phyloP scores from a whole-genome alignment of 495 filamentous ascomycete genomes.

The Penicillium chermesinum region DNA sequence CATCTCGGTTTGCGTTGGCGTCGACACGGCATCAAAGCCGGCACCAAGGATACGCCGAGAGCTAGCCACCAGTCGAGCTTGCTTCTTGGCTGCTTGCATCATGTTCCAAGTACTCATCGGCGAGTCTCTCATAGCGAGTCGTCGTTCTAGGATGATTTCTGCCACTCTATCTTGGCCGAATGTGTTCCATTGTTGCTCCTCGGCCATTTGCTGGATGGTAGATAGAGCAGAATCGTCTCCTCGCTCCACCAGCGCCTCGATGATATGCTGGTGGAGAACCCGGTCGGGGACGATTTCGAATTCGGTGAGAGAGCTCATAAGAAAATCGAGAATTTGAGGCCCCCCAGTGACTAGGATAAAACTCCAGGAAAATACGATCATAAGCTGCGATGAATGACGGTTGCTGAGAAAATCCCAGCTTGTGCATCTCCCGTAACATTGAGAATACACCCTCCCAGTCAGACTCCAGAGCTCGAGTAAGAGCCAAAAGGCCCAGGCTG shows the following conservation, averaged over 20 bases:
- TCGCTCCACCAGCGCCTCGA: conserved; percentile 39
- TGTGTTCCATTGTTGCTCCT: conserved; percentile 31
- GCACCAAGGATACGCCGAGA: conserved; percentile 37
- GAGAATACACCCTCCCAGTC: conserved; percentile 40
- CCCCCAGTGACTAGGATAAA: conserved; percentile 35
- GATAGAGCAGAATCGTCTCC: conserved; percentile 28
- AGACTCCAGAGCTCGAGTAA: conserved; percentile 32
- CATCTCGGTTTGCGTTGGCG: conserved; percentile 1
- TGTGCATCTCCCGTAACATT: conserved; percentile 36
- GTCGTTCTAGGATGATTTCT: conserved; percentile 25
- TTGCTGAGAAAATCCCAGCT: conserved; percentile 26
- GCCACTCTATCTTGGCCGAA: conserved; percentile 26
- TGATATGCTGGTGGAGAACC: conserved; percentile 37
- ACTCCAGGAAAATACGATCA: conserved; percentile 43
- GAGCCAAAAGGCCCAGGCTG: conserved; percentile 35
- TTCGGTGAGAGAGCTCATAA: conserved; percentile 30
- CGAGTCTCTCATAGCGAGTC: conserved; percentile 26
- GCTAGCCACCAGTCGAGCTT: conserved; percentile 26
- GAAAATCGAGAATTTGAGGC: conserved; percentile 28
- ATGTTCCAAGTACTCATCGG: conserved; percentile 43
- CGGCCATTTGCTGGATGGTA: conserved; percentile 24
- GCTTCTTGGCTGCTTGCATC: conserved; percentile 36
- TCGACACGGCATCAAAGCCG: conserved; percentile 9
- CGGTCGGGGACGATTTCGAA: conserved; percentile 36
- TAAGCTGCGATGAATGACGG: conserved; percentile 30